phyloP scores from a whole-genome alignment of 257 asterid species.

The Jaltomata sinuosa region DNA sequence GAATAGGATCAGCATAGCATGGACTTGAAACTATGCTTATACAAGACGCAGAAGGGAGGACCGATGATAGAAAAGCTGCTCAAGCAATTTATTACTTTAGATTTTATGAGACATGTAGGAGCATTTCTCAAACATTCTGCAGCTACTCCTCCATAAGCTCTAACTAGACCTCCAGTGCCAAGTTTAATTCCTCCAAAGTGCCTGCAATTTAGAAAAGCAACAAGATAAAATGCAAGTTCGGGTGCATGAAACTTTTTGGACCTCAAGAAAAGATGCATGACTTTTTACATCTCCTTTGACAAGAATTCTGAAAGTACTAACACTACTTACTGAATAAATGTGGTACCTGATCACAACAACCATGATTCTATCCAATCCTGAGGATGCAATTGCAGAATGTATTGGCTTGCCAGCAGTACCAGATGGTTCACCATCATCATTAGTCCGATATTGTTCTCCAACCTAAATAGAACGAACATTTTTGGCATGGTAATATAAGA shows the following conservation, averaged over 20 bases:
- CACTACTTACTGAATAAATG: background rate
- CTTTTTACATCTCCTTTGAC: background rate
- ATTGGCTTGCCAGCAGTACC: constrained; percentile 99
- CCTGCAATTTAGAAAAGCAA: constrained; percentile 22
- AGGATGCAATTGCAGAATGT: constrained; percentile 68
- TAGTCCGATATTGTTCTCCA: constrained; percentile 78
- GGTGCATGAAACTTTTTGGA: background rate
- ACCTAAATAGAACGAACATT: constrained; percentile 32
- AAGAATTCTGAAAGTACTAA: background rate
- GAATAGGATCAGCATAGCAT: background rate
- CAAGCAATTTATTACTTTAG: constrained; percentile 44
- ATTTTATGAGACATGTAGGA: constrained; percentile 65
- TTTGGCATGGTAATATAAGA: background rate
- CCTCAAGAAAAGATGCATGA: background rate
- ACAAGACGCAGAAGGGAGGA: background rate
- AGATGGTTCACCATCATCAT: constrained; percentile 95
- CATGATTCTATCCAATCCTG: constrained; percentile 87
- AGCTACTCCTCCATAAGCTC: constrained; percentile 96
- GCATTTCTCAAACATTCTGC: constrained; percentile 82
- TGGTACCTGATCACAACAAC: constrained; percentile 75
- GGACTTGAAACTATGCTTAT: background rate
- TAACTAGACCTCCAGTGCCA: constrained; percentile 95
- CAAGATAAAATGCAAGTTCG: background rate
- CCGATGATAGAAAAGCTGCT: background rate
- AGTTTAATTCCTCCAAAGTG: constrained; percentile 94